Conservation (phyloP, 371 early-diverging fungal genomes). For the Rhizopus sp. region DNA sequence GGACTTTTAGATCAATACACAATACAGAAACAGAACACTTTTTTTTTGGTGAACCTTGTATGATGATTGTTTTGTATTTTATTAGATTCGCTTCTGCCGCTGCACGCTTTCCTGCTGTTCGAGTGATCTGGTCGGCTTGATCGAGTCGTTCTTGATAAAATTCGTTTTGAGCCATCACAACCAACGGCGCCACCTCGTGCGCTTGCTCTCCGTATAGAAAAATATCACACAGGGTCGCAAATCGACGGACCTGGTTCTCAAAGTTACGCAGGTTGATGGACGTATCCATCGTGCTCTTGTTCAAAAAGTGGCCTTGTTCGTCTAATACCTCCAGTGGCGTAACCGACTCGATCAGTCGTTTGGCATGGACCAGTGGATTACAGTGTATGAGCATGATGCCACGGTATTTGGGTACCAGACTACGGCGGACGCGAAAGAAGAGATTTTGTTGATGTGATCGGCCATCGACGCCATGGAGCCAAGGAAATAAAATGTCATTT, state of each 20-base stretch:
- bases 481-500: constrained; percentile 61
- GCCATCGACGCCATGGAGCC: constrained; percentile 70
- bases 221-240: constrained; percentile 60
- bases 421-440: constrained; percentile 57
- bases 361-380: constrained; percentile 12
- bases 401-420: constrained; percentile 43
- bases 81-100: constrained; percentile 29
- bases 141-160: constrained; percentile 20
- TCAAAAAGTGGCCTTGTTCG: constrained; percentile 23
- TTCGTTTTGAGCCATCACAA: constrained; percentile 47
- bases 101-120: constrained; percentile 28
- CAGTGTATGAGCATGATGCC: constrained; percentile 48
- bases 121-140: constrained; percentile 12
- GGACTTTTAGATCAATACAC: not conserved
- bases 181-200: constrained; percentile 37
- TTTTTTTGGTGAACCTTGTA: constrained; percentile 8
- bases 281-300: constrained; percentile 22
- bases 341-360: constrained; percentile 27
- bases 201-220: constrained; percentile 32
- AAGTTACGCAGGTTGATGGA: constrained; percentile 66
- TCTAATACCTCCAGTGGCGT: constrained; percentile 5
- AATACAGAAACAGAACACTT: not conserved
- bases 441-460: constrained; percentile 50
- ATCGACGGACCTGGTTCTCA: constrained; percentile 56
- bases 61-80: constrained; percentile 31